Evolutionary conservation across 345 rosid genomes (phyloP).

Genomic region (thale cress (Arabidopsis thaliana)): DNA sequence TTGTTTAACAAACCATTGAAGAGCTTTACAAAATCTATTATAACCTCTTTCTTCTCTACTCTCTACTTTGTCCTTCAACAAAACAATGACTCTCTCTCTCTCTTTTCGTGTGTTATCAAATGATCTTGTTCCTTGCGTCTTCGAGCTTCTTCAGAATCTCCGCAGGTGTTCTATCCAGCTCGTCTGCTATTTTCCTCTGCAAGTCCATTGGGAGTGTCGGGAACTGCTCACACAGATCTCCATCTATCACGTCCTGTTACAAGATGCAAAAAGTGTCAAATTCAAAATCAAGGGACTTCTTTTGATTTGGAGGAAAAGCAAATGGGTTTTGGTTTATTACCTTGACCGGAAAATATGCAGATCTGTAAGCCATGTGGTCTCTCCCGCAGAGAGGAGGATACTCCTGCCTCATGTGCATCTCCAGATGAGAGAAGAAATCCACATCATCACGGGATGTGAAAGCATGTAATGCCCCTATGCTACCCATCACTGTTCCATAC

Average conservation of each 20-base stretch:
- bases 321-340: conserved; percentile 40
- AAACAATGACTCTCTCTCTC: not conserved
- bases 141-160: conserved; percentile 98
- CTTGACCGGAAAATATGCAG: conserved; percentile 98
- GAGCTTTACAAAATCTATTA: not conserved
- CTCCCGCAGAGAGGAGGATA: conserved; percentile 80
- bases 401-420: conserved; percentile 97
- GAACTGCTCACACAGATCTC: conserved; percentile 96
- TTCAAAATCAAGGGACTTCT: not conserved
- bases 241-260: conserved; percentile 92
- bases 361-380: conserved; percentile 79
- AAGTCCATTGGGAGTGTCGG: conserved; percentile 84
- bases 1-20: not conserved
- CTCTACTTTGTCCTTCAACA: conserved; percentile 47
- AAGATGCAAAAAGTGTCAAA: conserved; percentile 6
- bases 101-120: conserved; percentile 34
- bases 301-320: not conserved
- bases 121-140: conserved; percentile 83
- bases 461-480: conserved; percentile 87
- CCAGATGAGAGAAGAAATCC: conserved; percentile 94
- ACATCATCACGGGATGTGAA: conserved; percentile 96
- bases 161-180: conserved; percentile 91
- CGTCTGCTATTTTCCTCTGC: conserved; percentile 94
- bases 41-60: conserved; percentile 1
- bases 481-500: conserved; percentile 95